Percentiles rank a stretch among this genome's conserved stretches.
These are phyloP conservation scores for Patellifolia procumbens DNA, from an alignment of 179 eudicot genomes.

Conservation along the genomic window DNA sequence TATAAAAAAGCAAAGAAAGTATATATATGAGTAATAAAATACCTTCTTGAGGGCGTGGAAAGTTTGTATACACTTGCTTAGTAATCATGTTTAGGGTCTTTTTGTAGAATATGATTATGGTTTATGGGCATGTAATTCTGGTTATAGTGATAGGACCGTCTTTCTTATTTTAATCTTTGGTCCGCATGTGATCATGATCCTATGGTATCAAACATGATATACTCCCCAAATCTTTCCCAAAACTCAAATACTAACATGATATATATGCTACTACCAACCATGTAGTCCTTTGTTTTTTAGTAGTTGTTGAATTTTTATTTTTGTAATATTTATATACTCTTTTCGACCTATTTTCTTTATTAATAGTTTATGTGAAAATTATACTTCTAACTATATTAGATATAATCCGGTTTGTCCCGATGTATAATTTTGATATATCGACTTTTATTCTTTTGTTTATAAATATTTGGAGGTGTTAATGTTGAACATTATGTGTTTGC, in stretches of 20 bases:
- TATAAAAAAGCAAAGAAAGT: background rate
- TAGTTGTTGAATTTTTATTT: too few species aligned
- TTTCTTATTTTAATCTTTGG: background rate
- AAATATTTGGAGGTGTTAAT: too few species aligned
- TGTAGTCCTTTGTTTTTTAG: too few species aligned
- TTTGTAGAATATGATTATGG: constrained; percentile 33
- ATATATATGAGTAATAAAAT: constrained; percentile 4
- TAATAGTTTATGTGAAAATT: too few species aligned
- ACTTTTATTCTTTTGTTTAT: too few species aligned
- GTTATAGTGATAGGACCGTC: constrained; percentile 23
- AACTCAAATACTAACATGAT: background rate
- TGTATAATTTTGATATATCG: too few species aligned
- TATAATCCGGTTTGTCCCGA: too few species aligned
- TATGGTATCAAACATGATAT: background rate
- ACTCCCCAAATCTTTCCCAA: background rate
- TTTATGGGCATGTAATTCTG: constrained; percentile 31
- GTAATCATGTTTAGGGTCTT: constrained; percentile 33
- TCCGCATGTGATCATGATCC: constrained; percentile 29
- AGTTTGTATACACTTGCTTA: constrained; percentile 20
- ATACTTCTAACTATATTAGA: too few species aligned
- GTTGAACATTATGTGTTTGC: too few species aligned
- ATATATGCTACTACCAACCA: background rate
- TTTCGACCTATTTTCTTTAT: too few species aligned
- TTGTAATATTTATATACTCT: too few species aligned
- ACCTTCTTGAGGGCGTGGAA: constrained; percentile 31